Conservation (phyloP, 371 early-diverging fungal species). For the Funneliformis caledonium region DNA sequence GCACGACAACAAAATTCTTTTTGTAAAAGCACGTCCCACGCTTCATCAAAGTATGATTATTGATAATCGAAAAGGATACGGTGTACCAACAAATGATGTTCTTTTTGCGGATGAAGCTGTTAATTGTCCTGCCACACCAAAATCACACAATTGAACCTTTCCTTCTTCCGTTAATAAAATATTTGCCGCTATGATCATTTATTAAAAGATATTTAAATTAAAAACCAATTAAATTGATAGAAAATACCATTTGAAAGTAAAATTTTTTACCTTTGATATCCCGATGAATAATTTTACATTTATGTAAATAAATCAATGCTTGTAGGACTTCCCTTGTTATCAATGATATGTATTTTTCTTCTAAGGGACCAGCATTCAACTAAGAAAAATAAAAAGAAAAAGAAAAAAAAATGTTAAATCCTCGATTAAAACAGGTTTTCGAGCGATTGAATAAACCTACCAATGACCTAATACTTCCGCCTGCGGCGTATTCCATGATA, state of each 20-base stretch:
- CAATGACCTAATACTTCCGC: constrained; percentile 87
- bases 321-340: constrained; percentile 86
- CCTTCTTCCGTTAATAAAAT: constrained; percentile 90
- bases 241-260: constrained; percentile 8
- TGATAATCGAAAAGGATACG: constrained; percentile 50
- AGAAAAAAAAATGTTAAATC: constrained; percentile 10
- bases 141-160: constrained; percentile 94
- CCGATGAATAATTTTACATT: constrained; percentile 92
- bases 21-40: too few species aligned
- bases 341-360: constrained; percentile 85
- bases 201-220: background rate
- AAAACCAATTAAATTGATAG: background rate
- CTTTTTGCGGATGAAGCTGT: constrained; percentile 73
- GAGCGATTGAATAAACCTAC: constrained; percentile 56
- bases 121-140: constrained; percentile 82
- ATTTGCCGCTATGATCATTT: constrained; percentile 75
- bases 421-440: background rate
- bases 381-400: constrained; percentile 43
- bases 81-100: constrained; percentile 90
- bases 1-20: too few species aligned
- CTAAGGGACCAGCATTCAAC: constrained; percentile 87
- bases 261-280: constrained; percentile 90
- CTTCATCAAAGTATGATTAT: too few species aligned
- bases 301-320: constrained; percentile 93
- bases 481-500: constrained; percentile 97